Conservation (phyloP, 1,139 yeast genomes). For the Suhomyces ambrosiae region DNA sequence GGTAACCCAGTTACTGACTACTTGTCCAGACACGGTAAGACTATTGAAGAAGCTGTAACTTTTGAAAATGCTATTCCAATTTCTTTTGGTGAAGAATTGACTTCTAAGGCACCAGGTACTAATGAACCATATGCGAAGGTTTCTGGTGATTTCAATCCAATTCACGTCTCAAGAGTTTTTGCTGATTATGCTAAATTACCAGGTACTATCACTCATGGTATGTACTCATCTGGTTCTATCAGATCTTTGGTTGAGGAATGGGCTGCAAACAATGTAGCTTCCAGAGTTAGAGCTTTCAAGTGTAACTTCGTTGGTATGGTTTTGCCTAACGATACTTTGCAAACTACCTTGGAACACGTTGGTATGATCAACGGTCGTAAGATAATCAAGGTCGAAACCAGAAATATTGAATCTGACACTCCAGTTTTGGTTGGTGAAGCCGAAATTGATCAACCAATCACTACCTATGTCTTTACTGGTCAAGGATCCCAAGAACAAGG, state of each 20-base stretch:
- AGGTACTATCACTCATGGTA: conserved; percentile 98
- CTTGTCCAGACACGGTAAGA: conserved; percentile 85
- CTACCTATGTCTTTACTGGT: conserved; percentile 97
- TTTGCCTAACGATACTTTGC: conserved; percentile 87
- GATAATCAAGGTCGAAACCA: conserved; percentile 89
- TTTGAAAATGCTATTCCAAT: conserved; percentile 92
- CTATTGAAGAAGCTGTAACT: conserved; percentile 90
- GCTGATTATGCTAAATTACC: conserved; percentile 92
- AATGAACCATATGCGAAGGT: conserved; percentile 97
- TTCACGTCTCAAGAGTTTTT: conserved; percentile 94
- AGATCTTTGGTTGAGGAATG: conserved; percentile 95
- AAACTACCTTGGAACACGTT: conserved; percentile 87
- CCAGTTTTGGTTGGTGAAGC: conserved; percentile 92
- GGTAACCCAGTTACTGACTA: conserved; percentile 98
- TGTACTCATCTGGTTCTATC: conserved; percentile 96
- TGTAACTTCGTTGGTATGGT: conserved; percentile 96
- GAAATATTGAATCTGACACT: conserved; percentile 74
- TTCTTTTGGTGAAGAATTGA: conserved; percentile 72
- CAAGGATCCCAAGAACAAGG: conserved; percentile 99
- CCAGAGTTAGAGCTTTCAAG: conserved; percentile 93
- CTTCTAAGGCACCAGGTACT: conserved; percentile 76
- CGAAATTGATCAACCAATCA: conserved; percentile 96
- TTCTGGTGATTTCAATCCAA: conserved; percentile 98
- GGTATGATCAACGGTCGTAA: conserved; percentile 99
- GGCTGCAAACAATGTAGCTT: conserved; percentile 97